Conservation (phyloP, 2,329 filamentous ascomycete species). For the Aspergillus udagawae region DNA sequence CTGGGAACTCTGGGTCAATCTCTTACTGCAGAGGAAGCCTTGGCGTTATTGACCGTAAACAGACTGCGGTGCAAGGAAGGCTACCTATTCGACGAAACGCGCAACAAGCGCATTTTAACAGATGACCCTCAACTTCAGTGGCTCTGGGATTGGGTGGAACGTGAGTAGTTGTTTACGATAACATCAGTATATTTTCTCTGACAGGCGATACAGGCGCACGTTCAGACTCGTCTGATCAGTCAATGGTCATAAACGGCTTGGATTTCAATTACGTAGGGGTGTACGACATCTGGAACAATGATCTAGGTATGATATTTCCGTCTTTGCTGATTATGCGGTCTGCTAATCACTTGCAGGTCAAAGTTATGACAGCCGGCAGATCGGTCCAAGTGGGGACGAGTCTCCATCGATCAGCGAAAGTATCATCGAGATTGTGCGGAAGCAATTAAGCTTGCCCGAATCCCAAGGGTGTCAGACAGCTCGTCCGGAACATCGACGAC, state of each 20-base stretch:
- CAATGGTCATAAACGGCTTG: slow-evolving; percentile 53
- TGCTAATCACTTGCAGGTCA: slow-evolving; percentile 24
- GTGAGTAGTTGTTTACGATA: slow-evolving; percentile 29
- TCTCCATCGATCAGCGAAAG: slow-evolving; percentile 31
- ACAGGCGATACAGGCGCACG: slow-evolving; percentile 32
- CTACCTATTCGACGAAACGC: slow-evolving; percentile 50
- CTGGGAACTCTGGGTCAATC: slow-evolving; percentile 23
- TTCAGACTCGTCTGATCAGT: slow-evolving; percentile 40
- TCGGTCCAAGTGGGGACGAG: slow-evolving; percentile 22
- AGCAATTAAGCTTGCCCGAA: slow-evolving; percentile 47
- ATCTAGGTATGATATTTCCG: slow-evolving; percentile 41
- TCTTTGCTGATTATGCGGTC: neutral
- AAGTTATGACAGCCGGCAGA: slow-evolving; percentile 29
- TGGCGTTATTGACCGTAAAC: slow-evolving; percentile 40
- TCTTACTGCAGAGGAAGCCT: slow-evolving; percentile 36
- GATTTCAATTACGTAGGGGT: slow-evolving; percentile 61
- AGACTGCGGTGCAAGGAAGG: slow-evolving; percentile 52
- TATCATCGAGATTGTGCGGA: slow-evolving; percentile 49
- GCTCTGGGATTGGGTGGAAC: slow-evolving; percentile 56
- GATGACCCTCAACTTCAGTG: slow-evolving; percentile 56
- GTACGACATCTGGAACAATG: slow-evolving; percentile 55
- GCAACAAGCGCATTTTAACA: slow-evolving; percentile 52
- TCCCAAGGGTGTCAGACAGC: slow-evolving; percentile 50
- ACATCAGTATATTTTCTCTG: neutral
- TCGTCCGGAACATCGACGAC: slow-evolving; percentile 53